Base-by-base conservation (phyloP, 805 yeast species). In the Candida sonorensis region DNA sequence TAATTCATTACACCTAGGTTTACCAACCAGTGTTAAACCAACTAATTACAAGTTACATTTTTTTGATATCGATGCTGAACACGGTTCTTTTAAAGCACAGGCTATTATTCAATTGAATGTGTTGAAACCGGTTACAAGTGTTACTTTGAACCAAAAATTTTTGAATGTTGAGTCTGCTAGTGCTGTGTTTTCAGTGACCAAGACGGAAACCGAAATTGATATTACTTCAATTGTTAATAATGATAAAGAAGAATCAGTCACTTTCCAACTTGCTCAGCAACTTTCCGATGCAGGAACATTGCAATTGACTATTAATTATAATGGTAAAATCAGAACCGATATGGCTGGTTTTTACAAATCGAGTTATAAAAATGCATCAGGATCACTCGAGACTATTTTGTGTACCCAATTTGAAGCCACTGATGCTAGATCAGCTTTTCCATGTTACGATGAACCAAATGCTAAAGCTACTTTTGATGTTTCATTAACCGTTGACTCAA, bases 41-140 rank as follows among this genome's bases (percentile, higher is more conserved):
- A 46, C 62, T 22, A 83, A 82, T 57, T 90, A 92, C 54, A 72
- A 75, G 34, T 55, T 92, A 21, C 67, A 76, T 13, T 61, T 77
- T 33, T 52, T 27, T 27, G 79, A 77, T 46, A 86, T 94, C 23
- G 71, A 78, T 46, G 55, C 66, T 18, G 55, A 46, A 7, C 56
- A 57, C 22, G 67, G 66, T 41, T 51, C 66, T 1, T 77, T 68
- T 46, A 46, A 46, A 2, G 84, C 82, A 6, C 40, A 40, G 3
- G 76, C 71, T 3, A 44, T 38, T 8, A 69, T 81, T 34, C 58
- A 66, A 26, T 59, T 81, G 29, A 56, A 58, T 10, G 72, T 73
- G 20, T 45, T 46, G 10, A 53, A 55, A 15, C 44, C 60, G 7
- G 67, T 79, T 13, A 55, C 57, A 35, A 61, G 61, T 29, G 55